Conservation (phyloP, 371 early-diverging fungal species). For the Mucor saturninus region DNA sequence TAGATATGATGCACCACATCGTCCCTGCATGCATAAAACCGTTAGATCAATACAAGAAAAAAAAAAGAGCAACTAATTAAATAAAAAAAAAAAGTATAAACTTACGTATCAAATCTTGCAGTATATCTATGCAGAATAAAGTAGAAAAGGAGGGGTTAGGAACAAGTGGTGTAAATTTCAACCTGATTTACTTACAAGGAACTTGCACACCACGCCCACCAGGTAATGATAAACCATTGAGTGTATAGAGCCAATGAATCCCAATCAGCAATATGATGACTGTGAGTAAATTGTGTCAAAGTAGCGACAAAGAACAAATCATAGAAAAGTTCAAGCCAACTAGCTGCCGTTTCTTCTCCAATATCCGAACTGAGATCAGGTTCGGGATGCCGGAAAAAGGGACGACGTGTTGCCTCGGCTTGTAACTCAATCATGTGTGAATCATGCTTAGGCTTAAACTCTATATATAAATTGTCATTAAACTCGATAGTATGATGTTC, state of each 20-base stretch:
- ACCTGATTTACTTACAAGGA: constrained; percentile 36
- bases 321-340: constrained; percentile 63
- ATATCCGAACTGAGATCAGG: constrained; percentile 58
- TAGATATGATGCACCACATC: constrained; percentile 59
- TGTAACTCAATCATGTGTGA: constrained; percentile 19
- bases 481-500: constrained; percentile 45
- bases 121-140: constrained; percentile 44
- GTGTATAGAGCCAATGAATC: constrained; percentile 56
- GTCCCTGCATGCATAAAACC: constrained; percentile 33
- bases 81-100: constrained; percentile 6
- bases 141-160: background rate
- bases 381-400: constrained; percentile 55
- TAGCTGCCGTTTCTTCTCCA: constrained; percentile 56
- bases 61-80: background rate
- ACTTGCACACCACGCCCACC: constrained; percentile 64
- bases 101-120: constrained; percentile 65
- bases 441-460: constrained; percentile 47
- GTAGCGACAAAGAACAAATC: constrained; percentile 66
- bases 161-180: no score
- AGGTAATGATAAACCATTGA: constrained; percentile 63
- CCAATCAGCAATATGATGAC: constrained; percentile 62
- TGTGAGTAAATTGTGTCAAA: constrained; percentile 62
- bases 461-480: constrained; percentile 49
- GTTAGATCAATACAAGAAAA: background rate
- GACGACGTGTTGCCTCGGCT: constrained; percentile 39